These are phyloP conservation scores for Claviceps monticola DNA, from an alignment of 2,329 filamentous ascomycete genomes.

Conservation along the genomic window DNA sequence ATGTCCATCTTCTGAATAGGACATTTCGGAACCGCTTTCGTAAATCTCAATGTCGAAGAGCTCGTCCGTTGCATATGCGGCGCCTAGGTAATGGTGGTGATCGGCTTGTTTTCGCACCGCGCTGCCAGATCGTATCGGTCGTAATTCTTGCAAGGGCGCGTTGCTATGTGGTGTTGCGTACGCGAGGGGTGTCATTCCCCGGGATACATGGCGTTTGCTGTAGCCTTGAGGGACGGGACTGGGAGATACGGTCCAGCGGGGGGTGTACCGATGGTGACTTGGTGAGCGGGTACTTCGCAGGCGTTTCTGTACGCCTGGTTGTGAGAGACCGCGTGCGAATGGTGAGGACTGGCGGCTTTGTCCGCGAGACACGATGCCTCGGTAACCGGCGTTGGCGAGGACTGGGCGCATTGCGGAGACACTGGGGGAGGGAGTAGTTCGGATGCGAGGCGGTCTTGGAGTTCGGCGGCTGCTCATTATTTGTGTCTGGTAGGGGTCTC, in stretches of 20 bases:
- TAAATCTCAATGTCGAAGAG: constrained; percentile 23
- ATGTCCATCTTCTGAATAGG: constrained; percentile 16
- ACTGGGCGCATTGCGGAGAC: constrained; percentile 23
- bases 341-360: constrained; percentile 21
- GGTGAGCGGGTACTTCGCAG: constrained; percentile 47
- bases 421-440: constrained; percentile 39
- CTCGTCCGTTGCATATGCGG: constrained; percentile 19
- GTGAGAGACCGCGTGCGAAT: constrained; percentile 12
- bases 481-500: constrained; percentile 24
- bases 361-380: constrained; percentile 32
- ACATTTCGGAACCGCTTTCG: constrained; percentile 21
- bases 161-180: constrained; percentile 66
- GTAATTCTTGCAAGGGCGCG: constrained; percentile 31
- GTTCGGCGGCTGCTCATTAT: constrained; percentile 24
- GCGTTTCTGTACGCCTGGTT: constrained; percentile 28
- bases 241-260: constrained; percentile 38
- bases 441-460: constrained; percentile 33
- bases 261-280: constrained; percentile 37
- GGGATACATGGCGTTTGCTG: constrained; percentile 16
- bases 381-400: constrained; percentile 22
- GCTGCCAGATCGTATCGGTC: constrained; percentile 17
- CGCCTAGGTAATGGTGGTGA: constrained; percentile 19
- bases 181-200: constrained; percentile 44
- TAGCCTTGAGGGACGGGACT: constrained; percentile 26
- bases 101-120: constrained; percentile 13